Conservation (phyloP, 2,329 filamentous ascomycete genomes). For the Pochonia chlamydosporia region DNA sequence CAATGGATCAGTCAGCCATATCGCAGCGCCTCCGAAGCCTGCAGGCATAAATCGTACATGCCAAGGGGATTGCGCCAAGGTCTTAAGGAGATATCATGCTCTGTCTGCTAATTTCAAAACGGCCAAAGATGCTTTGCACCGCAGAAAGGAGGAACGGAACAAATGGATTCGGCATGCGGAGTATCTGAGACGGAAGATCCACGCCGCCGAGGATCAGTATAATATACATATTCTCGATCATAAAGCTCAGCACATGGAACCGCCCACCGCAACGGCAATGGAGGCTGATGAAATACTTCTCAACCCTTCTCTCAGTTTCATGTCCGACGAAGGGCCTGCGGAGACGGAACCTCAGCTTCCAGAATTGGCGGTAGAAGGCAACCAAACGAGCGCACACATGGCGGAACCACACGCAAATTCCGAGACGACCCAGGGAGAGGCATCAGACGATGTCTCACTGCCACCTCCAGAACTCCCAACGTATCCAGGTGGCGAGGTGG, state of each 20-base stretch:
- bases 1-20: no score
- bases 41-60: no score
- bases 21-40: no score
- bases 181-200: conserved; percentile 36
- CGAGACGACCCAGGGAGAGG: conserved; percentile 24
- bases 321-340: background rate
- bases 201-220: conserved; percentile 33
- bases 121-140: conserved; percentile 31
- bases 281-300: conserved; percentile 5
- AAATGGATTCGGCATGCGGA: conserved; percentile 41
- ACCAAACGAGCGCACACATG: background rate
- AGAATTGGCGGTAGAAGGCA: background rate
- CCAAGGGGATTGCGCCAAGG: conserved; percentile 26
- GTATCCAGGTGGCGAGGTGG: conserved; percentile 5
- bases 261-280: conserved; percentile 1
- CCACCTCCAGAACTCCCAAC: conserved; percentile 17
- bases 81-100: conserved; percentile 34
- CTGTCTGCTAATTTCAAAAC: conserved; percentile 35
- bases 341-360: conserved; percentile 6
- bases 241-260: conserved; percentile 1
- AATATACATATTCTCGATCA: conserved; percentile 23
- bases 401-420: conserved; percentile 8
- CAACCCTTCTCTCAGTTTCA: conserved; percentile 5
- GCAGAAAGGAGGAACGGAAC: conserved; percentile 35
- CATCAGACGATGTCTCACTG: conserved; percentile 15